Conservation (phyloP, 768 basidiomycete species). For the Amyloporia xantha region DNA sequence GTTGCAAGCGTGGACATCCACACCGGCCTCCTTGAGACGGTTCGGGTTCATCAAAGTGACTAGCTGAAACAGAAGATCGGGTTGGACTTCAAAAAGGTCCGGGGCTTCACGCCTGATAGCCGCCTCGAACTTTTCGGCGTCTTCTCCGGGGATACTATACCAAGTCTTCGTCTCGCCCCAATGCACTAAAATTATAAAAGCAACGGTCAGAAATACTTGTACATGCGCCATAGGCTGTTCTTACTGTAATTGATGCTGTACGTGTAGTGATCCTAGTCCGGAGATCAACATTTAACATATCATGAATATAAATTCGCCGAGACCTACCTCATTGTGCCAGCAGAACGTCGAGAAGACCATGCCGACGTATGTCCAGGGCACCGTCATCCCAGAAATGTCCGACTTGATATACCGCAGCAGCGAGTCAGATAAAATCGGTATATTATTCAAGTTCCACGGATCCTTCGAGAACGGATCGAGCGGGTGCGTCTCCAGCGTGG, state of each 20-base stretch:
- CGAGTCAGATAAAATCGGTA: constrained; percentile 88
- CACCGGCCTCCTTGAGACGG: constrained; percentile 78
- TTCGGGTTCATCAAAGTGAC: constrained; percentile 97
- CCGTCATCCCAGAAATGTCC: constrained; percentile 99
- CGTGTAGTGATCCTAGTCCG: constrained; percentile 85
- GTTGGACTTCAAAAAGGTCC: constrained; percentile 96
- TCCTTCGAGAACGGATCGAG: constrained; percentile 81
- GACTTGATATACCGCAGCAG: constrained; percentile 96
- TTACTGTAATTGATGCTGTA: constrained; percentile 92
- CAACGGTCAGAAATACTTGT: neutral
- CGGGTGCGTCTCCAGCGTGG: constrained; percentile 91
- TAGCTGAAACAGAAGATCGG: constrained; percentile 93
- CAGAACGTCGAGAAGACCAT: constrained; percentile 99
- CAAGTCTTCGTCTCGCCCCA: constrained; percentile 99
- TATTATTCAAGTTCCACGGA: constrained; percentile 97
- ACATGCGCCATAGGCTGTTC: constrained; percentile 21
- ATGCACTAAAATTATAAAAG: constrained; percentile 59
- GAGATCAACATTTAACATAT: constrained; percentile 2
- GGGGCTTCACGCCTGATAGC: constrained; percentile 95
- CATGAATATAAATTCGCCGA: constrained; percentile 1
- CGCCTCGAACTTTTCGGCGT: constrained; percentile 93
- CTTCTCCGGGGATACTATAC: constrained; percentile 96
- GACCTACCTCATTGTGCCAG: constrained; percentile 93
- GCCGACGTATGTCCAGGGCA: constrained; percentile 98
- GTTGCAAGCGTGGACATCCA: constrained; percentile 90